Evolutionary conservation across 306 rosid species (phyloP).

Genomic region (Trifolium pratense): DNA sequence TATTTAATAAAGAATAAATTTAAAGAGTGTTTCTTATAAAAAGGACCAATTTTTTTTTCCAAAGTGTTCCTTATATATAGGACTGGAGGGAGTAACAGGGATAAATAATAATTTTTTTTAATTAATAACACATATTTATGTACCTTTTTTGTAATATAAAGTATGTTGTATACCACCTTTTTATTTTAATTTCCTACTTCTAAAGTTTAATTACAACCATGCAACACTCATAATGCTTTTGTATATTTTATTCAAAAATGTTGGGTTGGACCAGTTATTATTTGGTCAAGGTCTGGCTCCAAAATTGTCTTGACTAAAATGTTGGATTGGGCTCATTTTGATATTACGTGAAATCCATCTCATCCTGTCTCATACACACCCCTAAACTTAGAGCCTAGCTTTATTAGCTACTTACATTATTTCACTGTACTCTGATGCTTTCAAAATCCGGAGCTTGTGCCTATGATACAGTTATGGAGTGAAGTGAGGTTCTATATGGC

Average conservation of each 20-base stretch:
- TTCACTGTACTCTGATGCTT: constrained; percentile 15
- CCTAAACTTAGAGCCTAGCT: constrained; percentile 13
- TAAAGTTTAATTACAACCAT: background rate
- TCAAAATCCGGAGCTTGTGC: constrained; percentile 26
- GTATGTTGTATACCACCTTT: too few species aligned
- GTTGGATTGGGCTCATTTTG: background rate
- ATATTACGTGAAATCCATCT: background rate
- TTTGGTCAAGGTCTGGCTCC: background rate
- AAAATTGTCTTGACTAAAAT: constrained; percentile 2
- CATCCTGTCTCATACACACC: background rate
- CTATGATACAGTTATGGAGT: constrained; percentile 12
- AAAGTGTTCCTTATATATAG: too few species aligned
- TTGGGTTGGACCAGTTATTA: constrained; percentile 11
- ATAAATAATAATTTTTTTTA: background rate
- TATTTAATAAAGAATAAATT: too few species aligned
- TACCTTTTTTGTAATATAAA: background rate
- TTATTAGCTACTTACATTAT: constrained; percentile 9
- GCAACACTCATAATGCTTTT: background rate
- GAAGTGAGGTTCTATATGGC: constrained; percentile 18
- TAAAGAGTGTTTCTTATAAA: too few species aligned
- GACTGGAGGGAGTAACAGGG: too few species aligned
- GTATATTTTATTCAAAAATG: background rate
- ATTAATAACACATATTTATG: background rate
- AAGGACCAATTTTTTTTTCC: too few species aligned
- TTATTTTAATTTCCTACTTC: too few species aligned